These are phyloP conservation scores for Mediolabrus comicus DNA, from an alignment of 108 stramenopile genomes.

Conservation along the genomic window DNA sequence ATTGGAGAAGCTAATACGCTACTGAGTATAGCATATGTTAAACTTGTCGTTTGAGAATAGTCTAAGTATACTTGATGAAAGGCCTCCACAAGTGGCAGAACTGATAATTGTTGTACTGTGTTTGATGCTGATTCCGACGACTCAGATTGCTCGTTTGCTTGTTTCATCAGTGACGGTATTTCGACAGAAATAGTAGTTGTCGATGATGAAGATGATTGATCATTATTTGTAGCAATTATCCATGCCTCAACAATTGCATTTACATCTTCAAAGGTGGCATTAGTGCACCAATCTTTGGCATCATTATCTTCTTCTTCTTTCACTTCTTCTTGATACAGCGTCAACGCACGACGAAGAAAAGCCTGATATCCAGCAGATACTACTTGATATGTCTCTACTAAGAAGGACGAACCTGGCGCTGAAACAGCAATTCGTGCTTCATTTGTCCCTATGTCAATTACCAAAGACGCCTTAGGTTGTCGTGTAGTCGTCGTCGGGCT, in stretches of 20 bases:
- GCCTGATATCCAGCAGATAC: conserved; percentile 29
- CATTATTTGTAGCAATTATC: conserved; percentile 4
- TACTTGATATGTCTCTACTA: conserved; percentile 21
- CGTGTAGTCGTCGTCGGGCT: background rate
- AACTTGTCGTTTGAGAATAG: conserved; percentile 29
- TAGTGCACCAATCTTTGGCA: background rate
- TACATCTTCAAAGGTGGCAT: conserved; percentile 25
- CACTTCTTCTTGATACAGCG: conserved; percentile 15
- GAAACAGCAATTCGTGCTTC: conserved; percentile 26
- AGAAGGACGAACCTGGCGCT: conserved; percentile 18
- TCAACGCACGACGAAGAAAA: conserved; percentile 14
- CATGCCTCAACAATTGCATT: conserved; percentile 31
- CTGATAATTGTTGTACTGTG: conserved; percentile 2
- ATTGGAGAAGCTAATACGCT: conserved; percentile 24
- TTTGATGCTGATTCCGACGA: background rate
- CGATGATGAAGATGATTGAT: background rate
- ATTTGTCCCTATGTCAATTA: conserved; percentile 35
- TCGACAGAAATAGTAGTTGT: conserved; percentile 18
- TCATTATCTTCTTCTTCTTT: background rate
- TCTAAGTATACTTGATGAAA: conserved; percentile 35
- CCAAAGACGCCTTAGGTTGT: conserved; percentile 20
- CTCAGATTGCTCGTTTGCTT: background rate
- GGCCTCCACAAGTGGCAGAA: conserved; percentile 26
- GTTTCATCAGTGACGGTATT: conserved; percentile 10
- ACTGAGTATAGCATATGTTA: conserved; percentile 24